Evolutionary conservation across 2,329 filamentous ascomycete genomes (phyloP).

Genomic region (Penicillium sp.): DNA sequence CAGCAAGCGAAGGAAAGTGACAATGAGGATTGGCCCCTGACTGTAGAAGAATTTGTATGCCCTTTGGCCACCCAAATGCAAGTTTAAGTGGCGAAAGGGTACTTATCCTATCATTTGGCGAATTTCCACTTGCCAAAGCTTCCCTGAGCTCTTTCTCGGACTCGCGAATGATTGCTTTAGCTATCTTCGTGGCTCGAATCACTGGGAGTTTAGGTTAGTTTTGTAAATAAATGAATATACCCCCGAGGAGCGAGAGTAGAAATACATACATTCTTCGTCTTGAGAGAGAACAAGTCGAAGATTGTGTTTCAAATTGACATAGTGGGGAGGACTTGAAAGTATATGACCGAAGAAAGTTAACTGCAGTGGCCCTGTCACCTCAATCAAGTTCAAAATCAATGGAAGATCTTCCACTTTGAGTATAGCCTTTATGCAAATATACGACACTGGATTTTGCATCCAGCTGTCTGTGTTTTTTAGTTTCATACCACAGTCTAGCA

Average conservation of each 20-base stretch:
- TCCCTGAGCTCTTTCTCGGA: not conserved
- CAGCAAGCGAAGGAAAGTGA: not conserved
- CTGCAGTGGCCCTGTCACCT: not conserved
- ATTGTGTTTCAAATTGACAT: not conserved
- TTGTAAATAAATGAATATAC: no score
- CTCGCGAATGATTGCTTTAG: slow-evolving; percentile 2
- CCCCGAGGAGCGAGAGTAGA: no score
- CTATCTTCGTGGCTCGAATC: not conserved
- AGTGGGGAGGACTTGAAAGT: not conserved
- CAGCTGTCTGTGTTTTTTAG: no score
- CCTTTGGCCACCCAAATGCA: slow-evolving; percentile 9
- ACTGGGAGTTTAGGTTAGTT: not conserved
- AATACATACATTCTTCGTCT: not conserved
- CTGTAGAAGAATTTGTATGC: slow-evolving; percentile 1
- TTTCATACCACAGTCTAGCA: not conserved
- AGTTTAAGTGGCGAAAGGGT: not conserved
- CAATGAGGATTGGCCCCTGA: not conserved
- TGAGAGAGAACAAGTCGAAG: not conserved
- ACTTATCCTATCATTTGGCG: not conserved
- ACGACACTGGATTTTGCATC: not conserved
- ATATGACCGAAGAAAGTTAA: rapidly evolving
- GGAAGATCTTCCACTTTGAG: not conserved
- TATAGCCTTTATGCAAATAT: not conserved
- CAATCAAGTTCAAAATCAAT: not conserved
- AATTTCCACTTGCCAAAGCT: not conserved